These are phyloP conservation scores for Cephalotrichum gorgonifer DNA, from an alignment of 2,329 filamentous ascomycete species.

Conservation along the genomic window DNA sequence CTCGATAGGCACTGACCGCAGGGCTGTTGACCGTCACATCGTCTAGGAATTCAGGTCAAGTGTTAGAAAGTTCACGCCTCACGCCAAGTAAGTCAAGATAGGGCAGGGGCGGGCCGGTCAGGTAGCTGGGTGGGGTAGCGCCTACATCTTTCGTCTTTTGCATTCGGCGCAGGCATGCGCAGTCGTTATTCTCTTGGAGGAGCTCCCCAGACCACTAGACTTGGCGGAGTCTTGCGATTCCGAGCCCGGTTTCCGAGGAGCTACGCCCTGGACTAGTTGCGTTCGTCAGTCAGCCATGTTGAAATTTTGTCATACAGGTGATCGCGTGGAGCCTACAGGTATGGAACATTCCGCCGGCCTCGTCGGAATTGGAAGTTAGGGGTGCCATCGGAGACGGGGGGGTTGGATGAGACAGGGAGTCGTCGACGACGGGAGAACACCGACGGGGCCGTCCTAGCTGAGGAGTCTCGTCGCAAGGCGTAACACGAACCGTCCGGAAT, in stretches of 20 bases:
- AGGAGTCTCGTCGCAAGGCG: too few relatives aligned
- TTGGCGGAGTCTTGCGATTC: constrained; percentile 28
- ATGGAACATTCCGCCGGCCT: constrained; percentile 39
- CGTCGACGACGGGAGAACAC: too few relatives aligned
- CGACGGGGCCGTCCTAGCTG: too few relatives aligned
- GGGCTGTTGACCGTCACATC: constrained; percentile 72
- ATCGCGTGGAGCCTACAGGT: constrained; percentile 5
- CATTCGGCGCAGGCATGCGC: constrained; percentile 65
- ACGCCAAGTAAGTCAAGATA: too few relatives aligned
- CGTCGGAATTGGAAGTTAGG: constrained; percentile 33
- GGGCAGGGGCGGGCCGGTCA: too few relatives aligned
- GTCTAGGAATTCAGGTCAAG: constrained; percentile 21
- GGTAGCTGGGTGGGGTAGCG: not conserved
- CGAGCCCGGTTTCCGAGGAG: constrained; percentile 35
- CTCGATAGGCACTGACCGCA: constrained; percentile 78
- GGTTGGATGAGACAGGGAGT: too few relatives aligned
- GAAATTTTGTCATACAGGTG: not conserved
- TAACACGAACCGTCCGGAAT: too few relatives aligned
- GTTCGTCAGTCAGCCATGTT: constrained; percentile 12
- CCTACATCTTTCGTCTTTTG: constrained; percentile 66
- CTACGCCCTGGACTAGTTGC: constrained; percentile 42
- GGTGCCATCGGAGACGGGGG: constrained; percentile 21
- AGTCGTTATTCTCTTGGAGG: constrained; percentile 44
- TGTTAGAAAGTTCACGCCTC: not conserved
- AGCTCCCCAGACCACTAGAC: constrained; percentile 22